Evolutionary conservation across 768 basidiomycete species (phyloP).

Genomic region (Brasilioporus rufonigricans): DNA sequence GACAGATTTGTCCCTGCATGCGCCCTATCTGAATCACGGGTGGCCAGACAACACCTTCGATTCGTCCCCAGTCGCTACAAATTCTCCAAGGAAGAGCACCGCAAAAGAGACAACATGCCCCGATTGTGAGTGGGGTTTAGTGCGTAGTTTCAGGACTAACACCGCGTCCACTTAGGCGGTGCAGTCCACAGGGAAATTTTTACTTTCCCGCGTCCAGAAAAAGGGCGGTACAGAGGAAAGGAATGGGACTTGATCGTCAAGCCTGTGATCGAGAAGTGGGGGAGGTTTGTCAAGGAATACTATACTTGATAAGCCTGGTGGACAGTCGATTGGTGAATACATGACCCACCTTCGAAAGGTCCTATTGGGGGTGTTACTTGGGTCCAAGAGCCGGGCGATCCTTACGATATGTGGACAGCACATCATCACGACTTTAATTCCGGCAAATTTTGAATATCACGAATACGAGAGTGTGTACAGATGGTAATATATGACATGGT

Average conservation of each 20-base stretch:
- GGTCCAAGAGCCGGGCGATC: not conserved
- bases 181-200: conserved; percentile 77
- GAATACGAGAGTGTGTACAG: not conserved
- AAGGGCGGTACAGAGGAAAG: conserved; percentile 53
- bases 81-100: conserved; percentile 13
- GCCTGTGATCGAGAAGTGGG: conserved; percentile 79
- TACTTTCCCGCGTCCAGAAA: conserved; percentile 54
- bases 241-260: conserved; percentile 77
- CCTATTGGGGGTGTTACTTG: not conserved
- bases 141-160: conserved; percentile 4
- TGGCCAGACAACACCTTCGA: conserved; percentile 42
- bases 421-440: too few relatives aligned
- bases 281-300: conserved; percentile 48
- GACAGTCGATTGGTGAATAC: not conserved
- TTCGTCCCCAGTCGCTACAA: conserved; percentile 3
- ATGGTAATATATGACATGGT: not conserved
- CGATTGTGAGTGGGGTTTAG: conserved; percentile 41
- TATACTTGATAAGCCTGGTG: conserved; percentile 21
- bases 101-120: conserved; percentile 32
- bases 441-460: too few relatives aligned
- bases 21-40: conserved; percentile 55
- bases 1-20: conserved; percentile 58
- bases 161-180: conserved; percentile 41
- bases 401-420: not conserved
- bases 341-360: not conserved